Percentiles rank a stretch among this genome's conserved stretches.
Evolutionary conservation across 2,329 filamentous ascomycete species (phyloP).

Genomic region (Trichophyton simii): DNA sequence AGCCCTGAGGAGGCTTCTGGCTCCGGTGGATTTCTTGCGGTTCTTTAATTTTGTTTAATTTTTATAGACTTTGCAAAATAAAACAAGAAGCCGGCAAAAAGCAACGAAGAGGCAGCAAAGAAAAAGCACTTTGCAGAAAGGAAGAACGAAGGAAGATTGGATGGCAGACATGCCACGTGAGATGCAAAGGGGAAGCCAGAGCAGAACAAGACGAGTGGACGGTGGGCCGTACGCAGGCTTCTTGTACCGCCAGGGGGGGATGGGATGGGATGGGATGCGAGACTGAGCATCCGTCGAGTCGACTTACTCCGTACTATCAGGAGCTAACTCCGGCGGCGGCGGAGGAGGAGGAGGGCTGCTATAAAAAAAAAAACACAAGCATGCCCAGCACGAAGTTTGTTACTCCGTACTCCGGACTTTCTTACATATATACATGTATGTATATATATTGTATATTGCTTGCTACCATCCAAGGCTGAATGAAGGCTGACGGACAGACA

Average conservation of each 20-base stretch:
- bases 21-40: constrained; percentile 3
- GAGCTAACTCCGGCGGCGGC: too few species aligned
- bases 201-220: not conserved
- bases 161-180: constrained; percentile 2
- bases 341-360: too few species aligned
- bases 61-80: not conserved
- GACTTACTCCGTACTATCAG: too few species aligned
- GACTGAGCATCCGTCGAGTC: too few species aligned
- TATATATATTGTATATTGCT: too few species aligned
- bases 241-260: too few species aligned
- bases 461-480: not conserved
- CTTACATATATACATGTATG: too few species aligned
- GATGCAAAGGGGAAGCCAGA: not conserved
- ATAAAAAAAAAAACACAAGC: too few species aligned
- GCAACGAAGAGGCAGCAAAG: not conserved
- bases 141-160: not conserved
- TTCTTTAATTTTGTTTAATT: constrained; percentile 4
- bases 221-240: not conserved
- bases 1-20: not conserved
- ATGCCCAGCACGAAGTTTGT: too few species aligned
- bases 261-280: too few species aligned
- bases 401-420: too few species aligned
- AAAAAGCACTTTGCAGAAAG: not conserved
- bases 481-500: not conserved
- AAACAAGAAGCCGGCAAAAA: not conserved